Evolutionary conservation across 768 basidiomycete genomes (phyloP).

Genomic region (Termitomyces sp.): DNA sequence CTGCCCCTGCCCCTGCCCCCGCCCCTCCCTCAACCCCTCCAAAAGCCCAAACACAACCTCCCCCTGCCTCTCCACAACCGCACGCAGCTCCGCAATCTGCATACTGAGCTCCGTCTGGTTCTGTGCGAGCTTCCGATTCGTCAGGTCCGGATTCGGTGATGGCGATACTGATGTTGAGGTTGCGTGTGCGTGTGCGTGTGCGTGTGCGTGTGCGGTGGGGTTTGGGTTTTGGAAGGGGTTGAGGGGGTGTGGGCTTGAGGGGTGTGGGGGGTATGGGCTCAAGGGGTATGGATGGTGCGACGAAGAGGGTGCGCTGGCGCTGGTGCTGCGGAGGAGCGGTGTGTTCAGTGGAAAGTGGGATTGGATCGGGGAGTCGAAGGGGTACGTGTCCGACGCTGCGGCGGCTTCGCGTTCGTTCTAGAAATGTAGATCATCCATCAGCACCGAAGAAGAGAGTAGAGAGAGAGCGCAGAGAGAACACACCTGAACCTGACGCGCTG

Average conservation of each 20-base stretch:
- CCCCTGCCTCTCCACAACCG: conserved; percentile 58
- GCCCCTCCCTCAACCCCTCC: conserved; percentile 6
- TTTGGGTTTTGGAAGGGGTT: too few relatives aligned
- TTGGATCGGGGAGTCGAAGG: conserved; percentile 13
- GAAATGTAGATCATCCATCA: background rate
- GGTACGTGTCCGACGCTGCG: conserved; percentile 4
- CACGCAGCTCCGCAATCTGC: conserved; percentile 60
- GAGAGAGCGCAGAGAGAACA: background rate
- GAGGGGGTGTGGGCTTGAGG: background rate
- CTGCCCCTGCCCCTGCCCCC: too few relatives aligned
- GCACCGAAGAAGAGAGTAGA: background rate
- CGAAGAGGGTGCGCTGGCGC: background rate
- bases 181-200: background rate
- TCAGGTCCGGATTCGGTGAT: conserved; percentile 35
- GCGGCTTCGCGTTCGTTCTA: conserved; percentile 17
- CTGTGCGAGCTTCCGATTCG: conserved; percentile 60
- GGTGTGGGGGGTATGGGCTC: background rate
- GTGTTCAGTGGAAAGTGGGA: conserved; percentile 10
- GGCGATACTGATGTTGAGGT: background rate
- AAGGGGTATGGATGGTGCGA: background rate
- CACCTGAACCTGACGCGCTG: conserved; percentile 43
- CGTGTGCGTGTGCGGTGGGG: background rate
- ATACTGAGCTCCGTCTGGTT: conserved; percentile 65
- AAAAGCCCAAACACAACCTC: conserved; percentile 43
- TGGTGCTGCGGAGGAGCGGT: background rate